These are phyloP conservation scores for Yamadazyma songkhlaensis DNA, from an alignment of 1,139 yeast species.

Conservation along the genomic window DNA sequence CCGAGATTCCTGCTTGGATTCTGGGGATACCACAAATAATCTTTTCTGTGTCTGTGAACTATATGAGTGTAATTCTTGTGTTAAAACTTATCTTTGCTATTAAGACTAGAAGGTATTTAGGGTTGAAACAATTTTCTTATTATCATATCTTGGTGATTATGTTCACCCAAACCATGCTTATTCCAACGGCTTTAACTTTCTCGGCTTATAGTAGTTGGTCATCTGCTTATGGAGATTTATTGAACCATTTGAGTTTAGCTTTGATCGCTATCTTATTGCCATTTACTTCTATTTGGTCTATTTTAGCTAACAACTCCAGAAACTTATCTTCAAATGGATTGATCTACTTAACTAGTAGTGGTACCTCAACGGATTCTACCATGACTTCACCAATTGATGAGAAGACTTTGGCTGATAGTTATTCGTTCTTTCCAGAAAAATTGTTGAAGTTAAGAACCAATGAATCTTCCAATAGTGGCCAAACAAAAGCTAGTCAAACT, in stretches of 20 bases:
- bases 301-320: constrained; percentile 45
- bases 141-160: constrained; percentile 77
- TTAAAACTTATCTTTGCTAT: constrained; percentile 66
- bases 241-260: constrained; percentile 24
- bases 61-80: constrained; percentile 58
- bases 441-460: constrained; percentile 12
- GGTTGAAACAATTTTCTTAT: constrained; percentile 77
- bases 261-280: constrained; percentile 67
- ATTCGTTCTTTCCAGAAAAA: constrained; percentile 20
- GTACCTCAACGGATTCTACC: constrained; percentile 2
- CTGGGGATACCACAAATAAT: constrained; percentile 55
- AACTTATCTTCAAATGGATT: constrained; percentile 9
- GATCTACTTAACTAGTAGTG: constrained; percentile 9
- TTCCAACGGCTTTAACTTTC: constrained; percentile 71
- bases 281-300: constrained; percentile 85
- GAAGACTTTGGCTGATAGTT: constrained; percentile 13
- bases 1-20: constrained; percentile 23
- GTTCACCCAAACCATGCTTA: constrained; percentile 76
- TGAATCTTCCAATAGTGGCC: constrained; percentile 4
- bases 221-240: constrained; percentile 13
- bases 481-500: constrained; percentile 3
- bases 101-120: constrained; percentile 67
- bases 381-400: constrained; percentile 13
- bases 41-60: constrained; percentile 65
- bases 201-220: constrained; percentile 34